Evolutionary conservation across 2,329 filamentous ascomycete genomes (phyloP).

Genomic region (Colletotrichum truncatum): DNA sequence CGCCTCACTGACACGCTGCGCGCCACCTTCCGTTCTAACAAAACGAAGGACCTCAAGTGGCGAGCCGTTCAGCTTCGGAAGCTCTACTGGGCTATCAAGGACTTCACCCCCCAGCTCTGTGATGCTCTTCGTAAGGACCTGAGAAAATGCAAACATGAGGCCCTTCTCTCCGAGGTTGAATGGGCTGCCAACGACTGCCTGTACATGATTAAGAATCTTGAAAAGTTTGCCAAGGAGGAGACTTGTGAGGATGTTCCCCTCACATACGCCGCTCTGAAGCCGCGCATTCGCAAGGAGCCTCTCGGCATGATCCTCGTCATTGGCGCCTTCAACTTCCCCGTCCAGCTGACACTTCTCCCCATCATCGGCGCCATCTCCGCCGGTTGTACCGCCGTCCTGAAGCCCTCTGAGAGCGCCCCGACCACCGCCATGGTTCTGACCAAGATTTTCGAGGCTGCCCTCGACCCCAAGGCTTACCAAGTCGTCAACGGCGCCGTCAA

Average conservation of each 20-base stretch:
- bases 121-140: constrained; percentile 83
- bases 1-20: constrained; percentile 68
- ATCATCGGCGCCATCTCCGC: constrained; percentile 91
- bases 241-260: constrained; percentile 74
- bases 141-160: constrained; percentile 80
- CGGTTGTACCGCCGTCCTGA: constrained; percentile 88
- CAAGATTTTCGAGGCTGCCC: constrained; percentile 77
- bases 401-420: constrained; percentile 87
- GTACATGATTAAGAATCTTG: constrained; percentile 79
- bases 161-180: constrained; percentile 76
- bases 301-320: constrained; percentile 86
- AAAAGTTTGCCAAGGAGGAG: constrained; percentile 87
- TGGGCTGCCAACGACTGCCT: constrained; percentile 86
- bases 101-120: constrained; percentile 76
- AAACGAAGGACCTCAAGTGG: constrained; percentile 85
- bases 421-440: constrained; percentile 80
- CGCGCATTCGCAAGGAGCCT: constrained; percentile 87
- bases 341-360: constrained; percentile 81
- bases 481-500: constrained; percentile 83
- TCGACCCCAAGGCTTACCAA: constrained; percentile 81
- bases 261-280: constrained; percentile 73
- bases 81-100: constrained; percentile 91
- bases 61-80: constrained; percentile 87
- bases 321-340: constrained; percentile 93
- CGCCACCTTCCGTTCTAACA: constrained; percentile 78